These are phyloP conservation scores for Rhodotorula sp. DNA, from an alignment of 1,284 basidiomycete genomes.

Conservation along the genomic window DNA sequence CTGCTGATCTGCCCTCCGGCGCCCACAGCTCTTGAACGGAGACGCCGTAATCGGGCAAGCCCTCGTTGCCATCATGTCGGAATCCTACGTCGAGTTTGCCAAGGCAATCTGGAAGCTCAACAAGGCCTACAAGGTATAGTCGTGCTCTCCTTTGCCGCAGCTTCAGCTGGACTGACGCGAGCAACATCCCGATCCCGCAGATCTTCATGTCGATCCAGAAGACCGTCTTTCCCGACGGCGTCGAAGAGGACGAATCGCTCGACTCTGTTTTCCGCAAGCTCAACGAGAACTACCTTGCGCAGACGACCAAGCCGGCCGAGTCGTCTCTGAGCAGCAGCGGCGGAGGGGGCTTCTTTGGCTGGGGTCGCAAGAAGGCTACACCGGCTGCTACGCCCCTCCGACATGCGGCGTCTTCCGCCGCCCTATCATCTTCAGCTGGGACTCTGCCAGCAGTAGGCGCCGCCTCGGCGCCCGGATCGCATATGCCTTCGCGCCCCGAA, in stretches of 20 bases:
- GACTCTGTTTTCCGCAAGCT: constrained; percentile 38
- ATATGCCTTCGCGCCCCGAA: not conserved
- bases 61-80: constrained; percentile 40
- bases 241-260: constrained; percentile 34
- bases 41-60: constrained; percentile 41
- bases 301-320: not conserved
- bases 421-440: constrained; percentile 4
- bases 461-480: constrained; percentile 8
- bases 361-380: constrained; percentile 22
- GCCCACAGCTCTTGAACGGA: constrained; percentile 32
- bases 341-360: constrained; percentile 22
- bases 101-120: constrained; percentile 44
- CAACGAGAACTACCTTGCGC: constrained; percentile 37
- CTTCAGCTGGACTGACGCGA: not conserved
- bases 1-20: no score
- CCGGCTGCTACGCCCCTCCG: not conserved
- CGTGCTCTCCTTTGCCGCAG: not conserved
- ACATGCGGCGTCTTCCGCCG: not conserved
- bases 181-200: not conserved
- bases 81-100: constrained; percentile 37
- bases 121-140: constrained; percentile 36
- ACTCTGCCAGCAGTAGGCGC: not conserved
- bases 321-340: not conserved
- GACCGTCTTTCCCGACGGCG: constrained; percentile 41
- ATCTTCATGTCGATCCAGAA: constrained; percentile 6